Evolutionary conservation across 331 rosid species (phyloP), one percentile per base, ranked within the genome.

Genomic region (Cydonia oblonga): DNA sequence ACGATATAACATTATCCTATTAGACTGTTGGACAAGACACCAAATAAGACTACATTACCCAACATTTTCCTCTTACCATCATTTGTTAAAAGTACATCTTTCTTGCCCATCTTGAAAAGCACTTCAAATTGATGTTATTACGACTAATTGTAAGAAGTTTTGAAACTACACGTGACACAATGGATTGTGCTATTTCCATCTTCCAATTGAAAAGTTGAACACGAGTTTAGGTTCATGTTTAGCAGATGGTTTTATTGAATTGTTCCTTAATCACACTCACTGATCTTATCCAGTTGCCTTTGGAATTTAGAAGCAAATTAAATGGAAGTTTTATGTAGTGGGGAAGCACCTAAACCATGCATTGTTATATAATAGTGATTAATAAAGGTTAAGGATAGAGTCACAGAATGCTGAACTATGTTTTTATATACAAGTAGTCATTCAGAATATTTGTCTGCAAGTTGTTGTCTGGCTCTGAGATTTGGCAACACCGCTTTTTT

Each of bases 291-390:
- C 78, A 68, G 68, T 83, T 62, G 54, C 79, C 61, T 81, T 82
- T 78, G 73, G 73, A 82, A 79, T 69, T 80, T 56, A 66, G 29
- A 64, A 59, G 74, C 76, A 19, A 59, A 32, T n/a, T n/a, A n/a
- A n/a, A 80, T 73, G 71, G 52, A 74, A 83, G 64, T 65, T 75
- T 78, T 52, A 7, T 28, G 66, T 65, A 81, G 88, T 90, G 96
- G 91, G 66, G 83, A 82, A 80, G 84, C 82, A 70, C 88, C 85
- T 44, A 80, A 78, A 66, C 69, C 68, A 72, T 70, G 53, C 64
- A 76, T 75, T 64, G 66, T 53, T 26, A 57, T 57, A 25, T 57
- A 57, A 63, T 66, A 62, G 70, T 44, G 32, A 68, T 0, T 29
- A 28, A 58, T 51, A 57, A 76, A 59, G 20, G 60, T 14, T 57